These are phyloP conservation scores for Kentomonas sorsogonicus DNA, from an alignment of 208 protist species.

Conservation along the genomic window DNA sequence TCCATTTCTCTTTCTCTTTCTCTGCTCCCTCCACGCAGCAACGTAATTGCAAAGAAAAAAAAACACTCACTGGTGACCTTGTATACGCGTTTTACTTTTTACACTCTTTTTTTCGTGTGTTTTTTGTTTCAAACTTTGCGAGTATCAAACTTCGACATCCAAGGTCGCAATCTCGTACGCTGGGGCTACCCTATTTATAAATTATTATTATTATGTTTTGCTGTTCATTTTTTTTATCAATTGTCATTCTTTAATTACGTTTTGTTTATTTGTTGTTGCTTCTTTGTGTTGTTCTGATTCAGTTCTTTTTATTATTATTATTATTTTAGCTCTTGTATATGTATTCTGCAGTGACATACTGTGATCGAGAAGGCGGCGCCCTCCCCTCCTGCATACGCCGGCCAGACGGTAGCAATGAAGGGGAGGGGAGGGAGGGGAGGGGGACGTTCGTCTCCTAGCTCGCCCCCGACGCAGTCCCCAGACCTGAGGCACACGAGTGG, in stretches of 20 bases:
- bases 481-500: too few relatives aligned
- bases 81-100: neutral
- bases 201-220: constrained; percentile 1
- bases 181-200: neutral
- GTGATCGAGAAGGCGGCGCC: too few relatives aligned
- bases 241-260: constrained; percentile 9
- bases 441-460: too few relatives aligned
- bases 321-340: constrained; percentile 8
- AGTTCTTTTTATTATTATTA: constrained; percentile 10
- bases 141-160: neutral
- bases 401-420: too few relatives aligned
- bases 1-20: neutral
- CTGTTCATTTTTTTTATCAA: constrained; percentile 6
- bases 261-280: constrained; percentile 8
- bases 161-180: neutral
- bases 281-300: constrained; percentile 4
- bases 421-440: too few relatives aligned
- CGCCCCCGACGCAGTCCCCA: too few relatives aligned
- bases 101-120: constrained; percentile 17
- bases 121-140: constrained; percentile 6
- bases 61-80: too few relatives aligned
- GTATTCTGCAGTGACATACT: neutral
- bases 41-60: too few relatives aligned
- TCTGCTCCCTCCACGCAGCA: neutral
- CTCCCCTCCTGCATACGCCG: too few relatives aligned